These are phyloP conservation scores for Herpetomonas tarakana DNA, from an alignment of 208 protist species.

Conservation along the genomic window DNA sequence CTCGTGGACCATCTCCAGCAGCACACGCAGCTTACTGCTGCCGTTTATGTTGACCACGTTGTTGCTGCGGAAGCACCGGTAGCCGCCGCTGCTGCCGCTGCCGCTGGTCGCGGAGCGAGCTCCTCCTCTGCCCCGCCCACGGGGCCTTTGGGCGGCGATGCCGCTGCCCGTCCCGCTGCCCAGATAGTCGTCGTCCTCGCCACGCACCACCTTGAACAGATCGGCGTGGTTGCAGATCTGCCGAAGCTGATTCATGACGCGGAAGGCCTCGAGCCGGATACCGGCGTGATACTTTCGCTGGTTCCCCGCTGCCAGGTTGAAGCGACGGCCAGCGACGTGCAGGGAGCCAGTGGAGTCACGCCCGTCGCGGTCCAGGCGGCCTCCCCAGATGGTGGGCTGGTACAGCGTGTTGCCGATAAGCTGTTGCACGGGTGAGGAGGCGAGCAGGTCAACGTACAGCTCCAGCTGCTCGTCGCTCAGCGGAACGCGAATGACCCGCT, in stretches of 20 bases:
- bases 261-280: conserved; percentile 56
- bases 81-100: conserved; percentile 4
- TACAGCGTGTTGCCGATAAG: conserved; percentile 41
- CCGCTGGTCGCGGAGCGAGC: not conserved
- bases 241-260: conserved; percentile 67
- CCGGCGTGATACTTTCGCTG: conserved; percentile 20
- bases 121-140: conserved; percentile 4
- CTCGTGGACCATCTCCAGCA: conserved; percentile 89
- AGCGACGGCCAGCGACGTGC: conserved; percentile 52
- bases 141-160: not conserved
- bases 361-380: conserved; percentile 49
- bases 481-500: conserved; percentile 96
- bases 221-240: conserved; percentile 84
- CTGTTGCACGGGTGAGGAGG: conserved; percentile 54
- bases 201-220: conserved; percentile 49
- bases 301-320: conserved; percentile 33
- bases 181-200: conserved; percentile 26
- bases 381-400: conserved; percentile 30
- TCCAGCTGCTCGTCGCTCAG: conserved; percentile 92
- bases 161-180: conserved; percentile 9
- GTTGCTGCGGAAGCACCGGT: conserved; percentile 64
- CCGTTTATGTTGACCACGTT: conserved; percentile 47
- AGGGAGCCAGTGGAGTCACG: conserved; percentile 52
- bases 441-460: conserved; percentile 90
- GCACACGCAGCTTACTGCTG: conserved; percentile 93